Evolutionary conservation across 106 monocot species (phyloP).

Genomic region (Gastrodia elata): DNA sequence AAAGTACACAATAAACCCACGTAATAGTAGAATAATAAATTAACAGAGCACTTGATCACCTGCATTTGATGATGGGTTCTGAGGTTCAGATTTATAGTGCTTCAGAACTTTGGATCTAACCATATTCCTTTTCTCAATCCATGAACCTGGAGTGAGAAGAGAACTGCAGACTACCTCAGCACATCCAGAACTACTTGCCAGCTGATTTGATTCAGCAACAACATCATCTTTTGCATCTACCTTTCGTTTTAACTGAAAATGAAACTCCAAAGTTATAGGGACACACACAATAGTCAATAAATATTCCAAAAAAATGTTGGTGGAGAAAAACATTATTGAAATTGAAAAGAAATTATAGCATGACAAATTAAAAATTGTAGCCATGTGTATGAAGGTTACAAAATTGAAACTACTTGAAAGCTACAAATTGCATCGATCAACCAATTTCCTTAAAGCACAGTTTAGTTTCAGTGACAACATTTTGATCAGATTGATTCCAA

Average conservation of each 20-base stretch:
- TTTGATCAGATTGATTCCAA: too few relatives aligned
- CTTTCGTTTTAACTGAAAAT: conserved; percentile 66
- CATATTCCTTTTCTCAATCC: conserved; percentile 37
- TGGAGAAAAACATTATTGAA: background rate
- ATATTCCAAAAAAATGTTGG: background rate
- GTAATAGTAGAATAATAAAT: background rate
- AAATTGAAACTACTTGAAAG: background rate
- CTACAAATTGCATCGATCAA: background rate
- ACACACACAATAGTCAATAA: background rate
- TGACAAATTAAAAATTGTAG: background rate
- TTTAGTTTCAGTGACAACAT: background rate
- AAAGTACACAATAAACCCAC: background rate
- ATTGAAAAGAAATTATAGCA: background rate
- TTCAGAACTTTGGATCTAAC: conserved; percentile 33
- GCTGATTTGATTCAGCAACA: conserved; percentile 56
- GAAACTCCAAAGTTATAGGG: background rate
- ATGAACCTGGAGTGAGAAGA: conserved; percentile 56
- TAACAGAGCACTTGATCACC: conserved; percentile 20
- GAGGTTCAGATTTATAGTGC: conserved; percentile 37
- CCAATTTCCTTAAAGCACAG: background rate
- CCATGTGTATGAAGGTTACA: background rate
- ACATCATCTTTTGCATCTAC: conserved; percentile 44
- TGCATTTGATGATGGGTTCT: conserved; percentile 55
- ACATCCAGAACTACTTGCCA: conserved; percentile 44
- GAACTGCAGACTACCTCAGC: conserved; percentile 41